Conservation (phyloP, 805 yeast genomes). For the Grigorovia jiainica region DNA sequence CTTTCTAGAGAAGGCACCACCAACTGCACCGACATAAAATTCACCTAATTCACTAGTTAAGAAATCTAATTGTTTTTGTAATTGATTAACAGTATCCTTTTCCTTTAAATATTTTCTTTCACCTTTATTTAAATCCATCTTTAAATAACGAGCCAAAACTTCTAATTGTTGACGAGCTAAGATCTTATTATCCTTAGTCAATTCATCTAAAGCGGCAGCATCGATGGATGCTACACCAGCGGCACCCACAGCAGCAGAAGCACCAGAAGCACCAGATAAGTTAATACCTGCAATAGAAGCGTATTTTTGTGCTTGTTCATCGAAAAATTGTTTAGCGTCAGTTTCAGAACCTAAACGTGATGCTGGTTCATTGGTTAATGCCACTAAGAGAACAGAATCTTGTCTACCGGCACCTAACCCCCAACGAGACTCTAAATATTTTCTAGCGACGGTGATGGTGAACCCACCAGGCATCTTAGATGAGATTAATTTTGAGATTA, state of each 20-base stretch:
- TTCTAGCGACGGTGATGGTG: conserved; percentile 83
- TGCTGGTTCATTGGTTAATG: conserved; percentile 86
- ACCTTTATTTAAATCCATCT: conserved; percentile 84
- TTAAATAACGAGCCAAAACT: conserved; percentile 89
- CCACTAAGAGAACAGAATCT: conserved; percentile 75
- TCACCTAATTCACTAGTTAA: conserved; percentile 74
- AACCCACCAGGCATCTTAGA: conserved; percentile 99
- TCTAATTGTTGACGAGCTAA: conserved; percentile 57
- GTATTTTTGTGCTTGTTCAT: conserved; percentile 70
- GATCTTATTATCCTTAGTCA: conserved; percentile 39
- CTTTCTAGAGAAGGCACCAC: conserved; percentile 80
- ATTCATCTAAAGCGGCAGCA: conserved; percentile 83
- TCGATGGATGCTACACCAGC: conserved; percentile 86
- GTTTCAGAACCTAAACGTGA: conserved; percentile 75
- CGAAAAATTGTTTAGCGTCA: conserved; percentile 88
- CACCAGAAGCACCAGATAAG: conserved; percentile 55
- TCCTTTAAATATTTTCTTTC: conserved; percentile 68
- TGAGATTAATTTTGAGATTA: conserved; percentile 83
- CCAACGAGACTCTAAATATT: conserved; percentile 84
- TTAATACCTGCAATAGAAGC: conserved; percentile 77
- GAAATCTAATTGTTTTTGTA: conserved; percentile 86
- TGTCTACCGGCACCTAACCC: conserved; percentile 93
- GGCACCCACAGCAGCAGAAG: conserved; percentile 40
- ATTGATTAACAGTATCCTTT: conserved; percentile 71
- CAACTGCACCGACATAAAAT: conserved; percentile 82